phyloP scores from a whole-genome alignment of 495 filamentous ascomycete species.

The Cladorrhinum samala region DNA sequence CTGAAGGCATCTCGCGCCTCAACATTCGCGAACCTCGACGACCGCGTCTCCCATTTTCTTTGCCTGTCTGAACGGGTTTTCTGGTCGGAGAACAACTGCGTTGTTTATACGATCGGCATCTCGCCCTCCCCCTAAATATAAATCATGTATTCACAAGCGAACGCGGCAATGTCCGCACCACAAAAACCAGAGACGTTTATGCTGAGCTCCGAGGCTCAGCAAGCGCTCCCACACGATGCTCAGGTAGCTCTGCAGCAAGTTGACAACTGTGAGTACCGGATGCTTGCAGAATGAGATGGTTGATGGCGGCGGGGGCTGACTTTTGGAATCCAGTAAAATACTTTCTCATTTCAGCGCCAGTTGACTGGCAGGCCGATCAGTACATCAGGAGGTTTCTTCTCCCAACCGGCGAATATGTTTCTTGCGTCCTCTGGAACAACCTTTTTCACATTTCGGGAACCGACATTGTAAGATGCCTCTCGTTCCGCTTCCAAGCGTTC shows the following conservation, averaged over 20 bases:
- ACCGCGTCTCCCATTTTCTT: not conserved
- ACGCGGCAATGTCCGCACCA: slow-evolving; percentile 44
- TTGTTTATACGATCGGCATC: slow-evolving; percentile 6
- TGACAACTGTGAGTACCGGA: slow-evolving; percentile 75
- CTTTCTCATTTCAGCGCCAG: slow-evolving; percentile 96
- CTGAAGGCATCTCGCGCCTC: slow-evolving; percentile 10
- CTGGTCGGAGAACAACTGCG: slow-evolving; percentile 14
- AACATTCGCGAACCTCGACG: not conserved
- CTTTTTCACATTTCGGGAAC: slow-evolving; percentile 99
- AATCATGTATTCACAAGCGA: slow-evolving; percentile 45
- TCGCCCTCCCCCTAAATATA: not conserved
- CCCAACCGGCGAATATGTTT: slow-evolving; percentile 97
- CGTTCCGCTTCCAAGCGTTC: slow-evolving; percentile 97
- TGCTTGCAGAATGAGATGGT: not conserved
- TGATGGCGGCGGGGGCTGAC: slow-evolving; percentile 11
- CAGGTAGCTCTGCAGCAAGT: slow-evolving; percentile 97
- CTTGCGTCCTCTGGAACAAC: slow-evolving; percentile 96
- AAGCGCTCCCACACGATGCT: slow-evolving; percentile 90
- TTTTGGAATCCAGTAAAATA: slow-evolving; percentile 77
- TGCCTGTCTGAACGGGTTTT: slow-evolving; percentile 3
- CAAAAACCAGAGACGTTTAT: slow-evolving; percentile 99
- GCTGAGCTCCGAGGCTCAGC: slow-evolving; percentile 92
- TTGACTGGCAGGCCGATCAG: slow-evolving; percentile 96
- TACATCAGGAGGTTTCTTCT: slow-evolving; percentile 93
- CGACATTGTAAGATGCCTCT: slow-evolving; percentile 96